phyloP scores from a whole-genome alignment of 345 rosid genomes.

The Syzygium aqueum region DNA sequence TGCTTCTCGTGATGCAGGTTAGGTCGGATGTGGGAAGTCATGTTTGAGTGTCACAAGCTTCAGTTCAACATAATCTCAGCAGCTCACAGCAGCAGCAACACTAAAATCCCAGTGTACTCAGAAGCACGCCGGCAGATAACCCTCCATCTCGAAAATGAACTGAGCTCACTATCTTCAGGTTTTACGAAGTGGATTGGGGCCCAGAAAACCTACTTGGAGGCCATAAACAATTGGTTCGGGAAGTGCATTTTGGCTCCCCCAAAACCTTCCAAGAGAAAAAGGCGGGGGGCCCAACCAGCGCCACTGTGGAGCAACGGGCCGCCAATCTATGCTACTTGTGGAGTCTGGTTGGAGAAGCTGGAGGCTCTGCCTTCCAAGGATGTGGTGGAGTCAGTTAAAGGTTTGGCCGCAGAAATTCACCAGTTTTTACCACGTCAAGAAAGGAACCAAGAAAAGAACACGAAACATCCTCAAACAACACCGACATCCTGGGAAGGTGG shows the following conservation, averaged over 20 bases:
- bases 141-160: conserved; percentile 56
- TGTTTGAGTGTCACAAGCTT: conserved; percentile 80
- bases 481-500: conserved; percentile 21
- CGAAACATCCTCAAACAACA: neutral
- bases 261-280: conserved; percentile 26
- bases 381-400: conserved; percentile 46
- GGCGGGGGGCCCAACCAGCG: neutral
- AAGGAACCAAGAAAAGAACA: conserved; percentile 53
- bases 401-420: conserved; percentile 51
- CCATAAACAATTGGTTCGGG: conserved; percentile 66
- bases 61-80: conserved; percentile 51
- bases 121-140: conserved; percentile 58
- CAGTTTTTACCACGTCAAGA: conserved; percentile 68
- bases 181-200: conserved; percentile 75
- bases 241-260: conserved; percentile 43
- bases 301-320: conserved; percentile 37
- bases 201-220: conserved; percentile 54
- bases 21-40: conserved; percentile 90
- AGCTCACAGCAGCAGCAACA: conserved; percentile 31
- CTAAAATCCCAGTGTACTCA: conserved; percentile 40
- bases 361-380: conserved; percentile 32
- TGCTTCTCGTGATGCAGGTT: conserved; percentile 34
- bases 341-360: conserved; percentile 54
- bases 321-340: conserved; percentile 67
- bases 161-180: conserved; percentile 35